phyloP scores from a whole-genome alignment of 169 alveolate species.

The Cryptosporidium bovis region DNA sequence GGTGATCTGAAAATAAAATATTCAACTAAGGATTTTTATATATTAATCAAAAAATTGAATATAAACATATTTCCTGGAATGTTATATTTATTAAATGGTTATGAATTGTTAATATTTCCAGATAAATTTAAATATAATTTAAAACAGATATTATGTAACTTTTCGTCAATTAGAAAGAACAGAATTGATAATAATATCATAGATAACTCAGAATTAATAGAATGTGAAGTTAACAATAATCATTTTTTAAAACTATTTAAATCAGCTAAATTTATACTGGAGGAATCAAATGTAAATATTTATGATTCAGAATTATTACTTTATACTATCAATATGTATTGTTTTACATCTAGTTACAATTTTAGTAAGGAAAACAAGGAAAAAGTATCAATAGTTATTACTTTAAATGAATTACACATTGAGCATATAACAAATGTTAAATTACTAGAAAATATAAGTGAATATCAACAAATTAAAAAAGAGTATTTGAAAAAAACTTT shows the following conservation, averaged over 20 bases:
- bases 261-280: not conserved
- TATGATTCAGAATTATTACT: constrained; percentile 22
- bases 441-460: constrained; percentile 8
- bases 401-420: constrained; percentile 17
- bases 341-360: not conserved
- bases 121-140: not conserved
- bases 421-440: constrained; percentile 5
- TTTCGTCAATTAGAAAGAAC: constrained; percentile 1
- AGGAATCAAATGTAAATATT: constrained; percentile 11
- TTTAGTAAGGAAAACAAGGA: not conserved
- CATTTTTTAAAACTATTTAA: not conserved
- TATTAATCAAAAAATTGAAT: not conserved
- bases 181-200: not conserved
- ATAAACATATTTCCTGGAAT: constrained; percentile 24
- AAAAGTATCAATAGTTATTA: not conserved
- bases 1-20: not conserved
- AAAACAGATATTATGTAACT: not conserved
- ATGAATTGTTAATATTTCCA: constrained; percentile 54
- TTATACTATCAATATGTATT: constrained; percentile 2
- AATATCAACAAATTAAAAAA: constrained; percentile 27
- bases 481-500: constrained; percentile 14
- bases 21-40: constrained; percentile 3
- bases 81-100: constrained; percentile 20
- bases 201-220: not conserved
- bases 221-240: not conserved